Evolutionary conservation across 1,139 yeast genomes (phyloP), one percentile per base, ranked within the genome.

Genomic region (Kurtzmaniella quercitrusa): DNA sequence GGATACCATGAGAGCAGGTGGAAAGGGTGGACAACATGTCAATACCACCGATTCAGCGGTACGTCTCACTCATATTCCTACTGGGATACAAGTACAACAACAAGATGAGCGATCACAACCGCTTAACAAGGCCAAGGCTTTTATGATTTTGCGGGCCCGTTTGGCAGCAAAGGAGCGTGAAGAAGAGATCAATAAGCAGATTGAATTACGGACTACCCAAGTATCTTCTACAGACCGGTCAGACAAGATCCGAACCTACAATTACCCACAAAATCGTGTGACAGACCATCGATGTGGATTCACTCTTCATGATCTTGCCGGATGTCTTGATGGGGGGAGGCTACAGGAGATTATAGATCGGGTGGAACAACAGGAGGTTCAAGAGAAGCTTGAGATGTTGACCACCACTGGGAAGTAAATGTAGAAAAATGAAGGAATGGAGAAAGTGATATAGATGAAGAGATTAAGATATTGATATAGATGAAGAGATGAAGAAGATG

Each of bases 11-110:
- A 73, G 98, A 55, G 89, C 98, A 0, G 82, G 96, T 43, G 99
- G 98, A 2, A 86, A 95, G 51, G 99, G 99, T 44, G 99, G 99
- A 0, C 99, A 93, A 65, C 98, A 94, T 60, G 99, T 93, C 40
- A 93, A 94, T 59, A 93, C 97, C 16, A 93, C 98, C 0, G 98
- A 93, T 60, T 89, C 97, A 1, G 99, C 98, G 0, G 98, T 93
- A 16, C 75, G 98, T 54, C 68, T 94, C 34, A 90, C 94, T 0
- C 99, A 93, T 65, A 72, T 85, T 16, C 98, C 98, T 2, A 83
- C 96, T 0, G 97, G 98, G 3, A 81, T 89, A 38, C 83, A 81
- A 12, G 96, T 93, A 3, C 75, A 82, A 44, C 95, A 93, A 72
- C 98, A 94, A 60, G 97, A 93, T 59, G 96, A 90, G 58, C 69